Base-by-base conservation (phyloP, 441 rosid species). In the Croton setiger region DNA sequence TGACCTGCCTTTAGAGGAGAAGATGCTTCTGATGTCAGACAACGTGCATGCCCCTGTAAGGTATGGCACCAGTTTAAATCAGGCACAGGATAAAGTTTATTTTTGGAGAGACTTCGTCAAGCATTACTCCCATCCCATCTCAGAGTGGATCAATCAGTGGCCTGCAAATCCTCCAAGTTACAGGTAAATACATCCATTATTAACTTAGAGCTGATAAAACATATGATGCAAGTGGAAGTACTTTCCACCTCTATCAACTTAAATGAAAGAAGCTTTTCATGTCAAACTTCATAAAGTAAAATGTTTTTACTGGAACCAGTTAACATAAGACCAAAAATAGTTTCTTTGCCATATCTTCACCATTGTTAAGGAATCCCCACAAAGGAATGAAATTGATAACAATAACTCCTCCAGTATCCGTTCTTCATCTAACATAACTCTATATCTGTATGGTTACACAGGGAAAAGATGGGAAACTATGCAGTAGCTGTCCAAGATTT, bases 41-140 rank as follows among this genome's bases (percentile, higher is more conserved):
- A 62, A 86, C 65, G 86, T 88, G 73, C 79, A 78, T 68, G 66
- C 81, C 60, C 87, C 90, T 23, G 86, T 86, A 53, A 82, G 93
- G 57, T 90, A 79, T 52, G 91, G 93, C 47, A 88, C 93, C 72
- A 90, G 93, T 77, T 62, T 86, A 37, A 90, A 86, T 80, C 93
- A 82, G 60, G 69, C 68, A 43, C 82, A 39, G n/a, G 93, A 88
- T 68, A 78, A 77, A 67, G 83, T 82, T 75, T 81, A 80, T 52
- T 88, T 79, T 72, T 88, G 96, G 96, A 85, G 96, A 77, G 96
- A 90, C 68, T 88, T 88, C 81, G 77, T 90, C 49, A 90, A 88
- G 81, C 90, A 85, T 71, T 85, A 82, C 73, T 81, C 87, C 72
- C 82, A 88, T 72, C 89, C 96, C 11, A 74, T 85, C 71, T 71